Base-by-base conservation (phyloP, 208 protist genomes). In the Kentomonas sorsogonicus region DNA sequence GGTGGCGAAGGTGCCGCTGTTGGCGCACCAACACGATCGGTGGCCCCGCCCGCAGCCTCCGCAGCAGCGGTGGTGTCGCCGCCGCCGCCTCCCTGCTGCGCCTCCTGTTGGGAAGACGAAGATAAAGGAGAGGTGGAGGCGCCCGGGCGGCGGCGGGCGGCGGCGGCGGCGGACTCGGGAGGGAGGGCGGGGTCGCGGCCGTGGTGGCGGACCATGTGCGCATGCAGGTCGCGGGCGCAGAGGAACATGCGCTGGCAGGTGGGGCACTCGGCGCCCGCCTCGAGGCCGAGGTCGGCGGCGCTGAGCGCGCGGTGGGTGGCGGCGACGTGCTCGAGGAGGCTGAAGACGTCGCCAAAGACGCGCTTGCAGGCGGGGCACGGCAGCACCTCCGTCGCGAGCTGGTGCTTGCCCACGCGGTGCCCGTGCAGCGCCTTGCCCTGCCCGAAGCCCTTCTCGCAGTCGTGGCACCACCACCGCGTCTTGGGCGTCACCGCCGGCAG, bases 351-450 rank as follows among this genome's bases (percentile, higher is more conserved):
- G 9, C 67, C 27, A 44, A 91, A 86, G 20, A 80, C 57, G 30
- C 88, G 88, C 60, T 86, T 86, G 63, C 88, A 94, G 25, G 81
- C 82, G 9, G 88, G 88, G 63, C 88, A 94, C 11, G 83, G 83
- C 62, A 75, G 75, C 9, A 59, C 22, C 52, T 87, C 66, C 11
- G 60, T 16, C 52, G 54, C 43, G 20, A 62, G 31, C 9, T 59
- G 40, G 55, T 92, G 85, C 65, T 91, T 90, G 52, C 69, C 59
- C 2, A 57, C 53, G n/a, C 64, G 54, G 51, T 91, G 79, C 7
- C 65, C 50, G n/a, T 79, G 74, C 13, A 95, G 71, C 1, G 74
- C 69, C 30, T 52, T 62, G 3, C 74, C 68, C 13, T 66, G 71
- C 15, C 46, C 38, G 60, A 92, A 95, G 18, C 88, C 88, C 36